These are phyloP conservation scores for Ambrosia hybrid DNA, from an alignment of 140 eudicot genomes.

Conservation along the genomic window DNA sequence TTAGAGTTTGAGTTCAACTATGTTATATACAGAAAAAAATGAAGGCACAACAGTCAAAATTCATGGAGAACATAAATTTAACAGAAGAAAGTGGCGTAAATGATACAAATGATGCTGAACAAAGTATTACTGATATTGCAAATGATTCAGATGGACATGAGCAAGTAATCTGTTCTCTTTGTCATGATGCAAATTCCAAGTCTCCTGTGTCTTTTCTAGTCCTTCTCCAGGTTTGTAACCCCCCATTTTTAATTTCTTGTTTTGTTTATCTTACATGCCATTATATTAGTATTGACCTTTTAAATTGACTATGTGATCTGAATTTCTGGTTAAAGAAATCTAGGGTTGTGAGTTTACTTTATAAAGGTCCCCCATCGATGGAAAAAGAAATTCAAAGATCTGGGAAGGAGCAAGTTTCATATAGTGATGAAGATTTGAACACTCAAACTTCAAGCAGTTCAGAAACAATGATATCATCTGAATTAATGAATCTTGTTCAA, in stretches of 20 bases:
- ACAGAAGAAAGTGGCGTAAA: conserved; percentile 47
- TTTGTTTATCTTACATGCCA: conserved; percentile 8
- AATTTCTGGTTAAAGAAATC: conserved; percentile 68
- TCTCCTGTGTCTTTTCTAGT: conserved; percentile 72
- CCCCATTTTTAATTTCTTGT: conserved; percentile 7
- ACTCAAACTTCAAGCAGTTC: conserved; percentile 43
- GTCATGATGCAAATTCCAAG: conserved; percentile 78
- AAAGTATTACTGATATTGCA: conserved; percentile 40
- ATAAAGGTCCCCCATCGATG: conserved; percentile 84
- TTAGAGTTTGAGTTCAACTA: background rate
- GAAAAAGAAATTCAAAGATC: conserved; percentile 55
- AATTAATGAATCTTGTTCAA: conserved; percentile 56
- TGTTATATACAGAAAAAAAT: conserved; percentile 74
- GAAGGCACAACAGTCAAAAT: conserved; percentile 94
- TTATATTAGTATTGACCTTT: conserved; percentile 3
- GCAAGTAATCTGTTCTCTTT: conserved; percentile 80
- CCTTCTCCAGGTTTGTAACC: conserved; percentile 79
- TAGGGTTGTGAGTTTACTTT: conserved; percentile 73
- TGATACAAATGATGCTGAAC: conserved; percentile 47
- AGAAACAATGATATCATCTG: conserved; percentile 43
- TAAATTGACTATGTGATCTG: background rate
- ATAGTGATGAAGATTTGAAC: conserved; percentile 18
- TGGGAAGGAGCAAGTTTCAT: conserved; percentile 48
- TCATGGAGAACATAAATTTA: conserved; percentile 59
- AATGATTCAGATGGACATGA: conserved; percentile 41